Percentiles rank a stretch among this genome's conserved stretches.
Conservation (phyloP, 176 grass and related monocot species). For the Aegilops bicornis region DNA sequence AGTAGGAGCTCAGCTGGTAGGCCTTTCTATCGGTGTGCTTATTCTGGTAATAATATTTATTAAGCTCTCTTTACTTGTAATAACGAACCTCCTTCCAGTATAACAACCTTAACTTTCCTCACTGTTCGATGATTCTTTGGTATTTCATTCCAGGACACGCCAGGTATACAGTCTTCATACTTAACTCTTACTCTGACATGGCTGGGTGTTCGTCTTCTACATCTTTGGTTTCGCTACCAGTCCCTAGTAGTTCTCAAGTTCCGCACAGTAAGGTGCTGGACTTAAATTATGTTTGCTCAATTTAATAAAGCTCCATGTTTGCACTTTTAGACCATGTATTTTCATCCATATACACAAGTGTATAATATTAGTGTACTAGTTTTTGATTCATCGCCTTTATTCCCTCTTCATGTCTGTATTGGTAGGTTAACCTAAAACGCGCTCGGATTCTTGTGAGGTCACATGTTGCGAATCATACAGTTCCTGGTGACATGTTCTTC, state of each 20-base stretch:
- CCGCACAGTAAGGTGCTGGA: conserved; percentile 76
- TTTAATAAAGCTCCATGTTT: conserved; percentile 17
- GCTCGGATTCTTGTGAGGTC: conserved; percentile 85
- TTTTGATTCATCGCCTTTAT: neutral
- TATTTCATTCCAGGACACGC: conserved; percentile 59
- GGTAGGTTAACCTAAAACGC: conserved; percentile 87
- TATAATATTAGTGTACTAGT: neutral
- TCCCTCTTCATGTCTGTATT: conserved; percentile 13
- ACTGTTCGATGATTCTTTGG: conserved; percentile 10
- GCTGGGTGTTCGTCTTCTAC: conserved; percentile 69
- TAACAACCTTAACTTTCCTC: neutral
- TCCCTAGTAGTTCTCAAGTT: conserved; percentile 90
- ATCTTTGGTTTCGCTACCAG: conserved; percentile 91
- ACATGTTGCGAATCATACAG: conserved; percentile 65
- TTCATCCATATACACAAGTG: neutral
- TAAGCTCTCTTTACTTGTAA: conserved; percentile 22
- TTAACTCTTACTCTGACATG: conserved; percentile 63
- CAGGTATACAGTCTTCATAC: conserved; percentile 77
- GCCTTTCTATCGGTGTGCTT: conserved; percentile 63
- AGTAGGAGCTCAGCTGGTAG: conserved; percentile 84
- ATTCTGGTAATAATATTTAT: conserved; percentile 61
- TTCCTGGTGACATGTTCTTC: conserved; percentile 72
- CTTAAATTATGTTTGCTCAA: conserved; percentile 39
- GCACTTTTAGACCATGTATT: conserved; percentile 3
- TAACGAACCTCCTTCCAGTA: conserved; percentile 1